Evolutionary conservation across 139 green algal species (phyloP).

Genomic region (Micromonas pusilla): DNA sequence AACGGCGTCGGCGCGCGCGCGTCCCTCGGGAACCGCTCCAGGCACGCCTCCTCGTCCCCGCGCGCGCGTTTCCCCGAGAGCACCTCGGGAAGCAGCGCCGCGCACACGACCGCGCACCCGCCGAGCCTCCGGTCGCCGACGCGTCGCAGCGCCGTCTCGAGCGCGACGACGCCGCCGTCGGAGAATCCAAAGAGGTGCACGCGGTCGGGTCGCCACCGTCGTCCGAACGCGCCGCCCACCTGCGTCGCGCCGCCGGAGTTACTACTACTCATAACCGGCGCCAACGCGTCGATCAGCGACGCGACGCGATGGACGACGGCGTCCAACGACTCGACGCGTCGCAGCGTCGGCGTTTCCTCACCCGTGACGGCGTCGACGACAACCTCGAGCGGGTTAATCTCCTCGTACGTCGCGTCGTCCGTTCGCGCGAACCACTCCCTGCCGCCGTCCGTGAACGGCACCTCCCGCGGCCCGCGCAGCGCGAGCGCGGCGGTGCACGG

Average conservation of each 20-base stretch:
- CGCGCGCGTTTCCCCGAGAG: too few relatives aligned
- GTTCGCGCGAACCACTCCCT: background rate
- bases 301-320: background rate
- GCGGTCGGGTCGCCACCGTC: background rate
- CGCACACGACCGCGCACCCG: background rate
- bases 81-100: background rate
- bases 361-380: background rate
- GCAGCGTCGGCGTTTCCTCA: background rate
- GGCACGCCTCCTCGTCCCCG: too few relatives aligned
- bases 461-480: background rate
- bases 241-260: too few relatives aligned
- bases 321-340: background rate
- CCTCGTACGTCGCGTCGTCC: background rate
- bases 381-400: too few relatives aligned
- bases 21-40: too few relatives aligned
- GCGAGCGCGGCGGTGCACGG: background rate
- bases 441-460: background rate
- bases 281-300: background rate
- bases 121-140: background rate
- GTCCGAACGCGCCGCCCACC: too few relatives aligned
- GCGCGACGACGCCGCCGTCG: background rate
- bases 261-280: too few relatives aligned
- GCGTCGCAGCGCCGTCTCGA: background rate
- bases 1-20: background rate
- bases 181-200: background rate